A percentile compares a stretch with the other conserved stretches of the same genome.
These are phyloP conservation scores for Filobasidium uniguttulatum DNA, from an alignment of 1,284 basidiomycete species.

Conservation along the genomic window DNA sequence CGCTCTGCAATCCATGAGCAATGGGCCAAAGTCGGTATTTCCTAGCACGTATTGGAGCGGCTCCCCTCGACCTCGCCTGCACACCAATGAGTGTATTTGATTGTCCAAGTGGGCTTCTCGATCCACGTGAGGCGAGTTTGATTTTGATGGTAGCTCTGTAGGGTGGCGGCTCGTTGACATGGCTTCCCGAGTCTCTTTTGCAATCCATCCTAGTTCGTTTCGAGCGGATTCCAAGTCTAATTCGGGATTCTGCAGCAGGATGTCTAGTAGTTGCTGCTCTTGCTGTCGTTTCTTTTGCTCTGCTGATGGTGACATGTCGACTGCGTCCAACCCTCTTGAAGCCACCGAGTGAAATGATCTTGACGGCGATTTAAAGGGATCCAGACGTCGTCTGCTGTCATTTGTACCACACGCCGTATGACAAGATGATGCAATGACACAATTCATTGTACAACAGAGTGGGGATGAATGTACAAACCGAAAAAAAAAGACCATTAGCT, in stretches of 20 bases:
- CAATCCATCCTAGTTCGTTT: slow-evolving; percentile 33
- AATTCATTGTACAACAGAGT: too few species aligned
- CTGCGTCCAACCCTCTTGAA: neutral
- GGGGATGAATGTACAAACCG: too few species aligned
- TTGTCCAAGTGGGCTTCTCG: neutral
- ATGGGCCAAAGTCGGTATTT: slow-evolving; percentile 71
- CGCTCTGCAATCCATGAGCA: slow-evolving; percentile 53
- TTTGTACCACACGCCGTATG: slow-evolving; percentile 3
- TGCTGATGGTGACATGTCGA: neutral
- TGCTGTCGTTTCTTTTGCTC: neutral
- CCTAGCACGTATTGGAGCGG: slow-evolving; percentile 86
- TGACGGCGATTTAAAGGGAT: neutral
- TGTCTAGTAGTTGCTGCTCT: neutral
- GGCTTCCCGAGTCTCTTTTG: slow-evolving; percentile 11
- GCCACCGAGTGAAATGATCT: neutral
- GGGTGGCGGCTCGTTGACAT: too few species aligned
- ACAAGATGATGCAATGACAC: neutral
- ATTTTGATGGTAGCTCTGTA: too few species aligned
- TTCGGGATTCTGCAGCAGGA: slow-evolving; percentile 24
- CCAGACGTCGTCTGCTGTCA: neutral
- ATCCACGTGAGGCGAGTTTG: too few species aligned
- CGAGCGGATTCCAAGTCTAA: slow-evolving; percentile 22
- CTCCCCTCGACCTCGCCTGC: slow-evolving; percentile 46
- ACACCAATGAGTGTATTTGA: slow-evolving; percentile 21
- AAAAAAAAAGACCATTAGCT: too few species aligned